A percentile compares a stretch with the other conserved stretches of the same genome.
These are phyloP conservation scores for Ophiostoma ips DNA, from an alignment of 2,329 filamentous ascomycete species.

Conservation along the genomic window DNA sequence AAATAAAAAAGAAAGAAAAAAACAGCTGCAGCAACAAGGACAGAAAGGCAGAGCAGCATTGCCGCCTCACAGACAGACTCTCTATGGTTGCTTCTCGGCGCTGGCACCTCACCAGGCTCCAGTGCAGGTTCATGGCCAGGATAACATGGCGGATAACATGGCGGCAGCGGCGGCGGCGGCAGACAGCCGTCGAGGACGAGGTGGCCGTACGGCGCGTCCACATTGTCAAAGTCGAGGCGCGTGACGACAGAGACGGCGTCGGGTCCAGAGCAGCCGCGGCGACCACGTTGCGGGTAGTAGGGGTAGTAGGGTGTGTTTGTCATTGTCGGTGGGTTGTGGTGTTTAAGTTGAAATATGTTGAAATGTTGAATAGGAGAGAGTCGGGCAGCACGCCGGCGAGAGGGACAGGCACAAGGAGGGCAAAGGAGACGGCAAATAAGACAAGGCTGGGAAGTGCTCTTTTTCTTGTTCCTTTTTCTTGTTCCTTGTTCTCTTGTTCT, in stretches of 20 bases:
- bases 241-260: not conserved
- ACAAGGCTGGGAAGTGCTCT: too few relatives aligned
- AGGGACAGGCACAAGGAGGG: not conserved
- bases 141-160: too few relatives aligned
- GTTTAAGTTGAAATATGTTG: too few relatives aligned
- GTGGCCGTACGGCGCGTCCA: not conserved
- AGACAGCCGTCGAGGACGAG: not conserved
- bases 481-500: not conserved
- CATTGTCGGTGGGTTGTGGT: too few relatives aligned
- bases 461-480: too few relatives aligned
- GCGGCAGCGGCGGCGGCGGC: too few relatives aligned
- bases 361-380: too few relatives aligned
- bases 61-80: not conserved
- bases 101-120: not conserved
- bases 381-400: not conserved
- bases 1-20: not conserved
- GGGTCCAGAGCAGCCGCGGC: too few relatives aligned
- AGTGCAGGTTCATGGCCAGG: not conserved
- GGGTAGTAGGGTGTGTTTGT: too few relatives aligned
- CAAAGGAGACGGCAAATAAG: not conserved
- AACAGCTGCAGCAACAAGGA: not conserved
- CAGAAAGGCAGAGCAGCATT: not conserved
- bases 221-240: not conserved
- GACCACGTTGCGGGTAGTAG: too few relatives aligned
- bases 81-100: not conserved